Evolutionary conservation across 1,284 basidiomycete species (phyloP), one percentile per base, ranked within the genome.

Genomic region (Bondarzewia mesenterica): DNA sequence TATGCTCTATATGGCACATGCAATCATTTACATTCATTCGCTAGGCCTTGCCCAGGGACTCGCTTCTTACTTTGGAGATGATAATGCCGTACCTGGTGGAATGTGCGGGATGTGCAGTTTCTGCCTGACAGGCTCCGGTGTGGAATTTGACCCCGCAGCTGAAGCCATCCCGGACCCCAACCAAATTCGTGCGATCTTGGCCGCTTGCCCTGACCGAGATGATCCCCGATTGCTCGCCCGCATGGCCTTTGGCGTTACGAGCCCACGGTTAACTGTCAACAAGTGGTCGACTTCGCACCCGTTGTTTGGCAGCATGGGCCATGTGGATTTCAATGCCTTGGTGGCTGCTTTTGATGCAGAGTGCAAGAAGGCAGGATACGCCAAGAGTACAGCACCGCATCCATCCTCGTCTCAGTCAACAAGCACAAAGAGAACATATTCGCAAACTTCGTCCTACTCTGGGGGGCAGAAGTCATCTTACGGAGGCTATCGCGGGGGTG

Each of bases 221-320:
- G 75, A 77, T 51, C 69, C 73, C 14, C 72, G 73, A 8, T 60
- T 74, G 26, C 61, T 75, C 12, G 72, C 74, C 5, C 69, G 73
- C 14, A 68, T 75, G 63, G 74, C 74, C 1, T 74, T 75, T 49
- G 74, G 74, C 2, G 67, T 75, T 49, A 67, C 68, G 0, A 73
- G 71, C 5, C 74, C 74, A 2, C 65, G 74, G 1, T 58, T 75
- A 32, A 71, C 71, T 4, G 61, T 60, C 14, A 56, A 63, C 41
- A 73, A 70, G 52, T 67, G 69, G 60, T 67, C 66, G 12, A 64
- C 61, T 0, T 55, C 54, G n/a, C 67, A 71, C 49, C 63, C 63
- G 1, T 57, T 70, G 14, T 73, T 74, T 45, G 72, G 71, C 0
- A 67, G 64, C 51, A 72, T 74, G 70, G 65, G 60, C 16, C 55